These are phyloP conservation scores for Atkinsonella texensis DNA, from an alignment of 2,329 filamentous ascomycete genomes.

Conservation along the genomic window DNA sequence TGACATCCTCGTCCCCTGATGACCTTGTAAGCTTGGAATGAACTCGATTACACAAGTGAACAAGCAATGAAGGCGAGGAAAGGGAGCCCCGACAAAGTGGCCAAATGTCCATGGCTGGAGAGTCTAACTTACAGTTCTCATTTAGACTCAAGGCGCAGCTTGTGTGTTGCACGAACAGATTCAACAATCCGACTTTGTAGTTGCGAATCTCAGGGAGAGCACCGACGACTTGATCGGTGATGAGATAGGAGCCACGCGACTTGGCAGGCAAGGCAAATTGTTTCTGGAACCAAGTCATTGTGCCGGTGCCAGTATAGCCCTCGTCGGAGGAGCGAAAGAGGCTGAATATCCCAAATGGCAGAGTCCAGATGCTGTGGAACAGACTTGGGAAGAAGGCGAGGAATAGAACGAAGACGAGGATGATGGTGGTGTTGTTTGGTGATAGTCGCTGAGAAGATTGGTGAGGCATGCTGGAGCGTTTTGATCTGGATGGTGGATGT, in stretches of 20 bases:
- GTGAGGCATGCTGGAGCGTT: conserved; percentile 4
- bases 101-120: not conserved
- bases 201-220: conserved; percentile 66
- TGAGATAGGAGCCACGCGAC: conserved; percentile 75
- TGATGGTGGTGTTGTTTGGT: conserved; percentile 28
- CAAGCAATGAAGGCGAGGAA: not conserved
- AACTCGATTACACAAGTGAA: not conserved
- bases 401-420: conserved; percentile 36
- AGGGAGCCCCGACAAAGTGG: too few species aligned
- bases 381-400: conserved; percentile 38
- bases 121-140: conserved; percentile 58
- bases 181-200: conserved; percentile 77
- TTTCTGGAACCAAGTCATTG: conserved; percentile 76
- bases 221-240: conserved; percentile 63
- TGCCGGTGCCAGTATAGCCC: conserved; percentile 20
- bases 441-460: conserved; percentile 15
- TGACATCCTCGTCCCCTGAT: conserved; percentile 64
- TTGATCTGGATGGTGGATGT: not conserved
- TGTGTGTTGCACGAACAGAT: conserved; percentile 93
- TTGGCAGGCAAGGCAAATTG: conserved; percentile 65
- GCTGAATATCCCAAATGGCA: conserved; percentile 31
- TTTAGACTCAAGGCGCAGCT: conserved; percentile 84
- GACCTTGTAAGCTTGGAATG: not conserved
- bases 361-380: conserved; percentile 40
- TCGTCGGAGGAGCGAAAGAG: conserved; percentile 18